These are phyloP conservation scores for Plicaturopsis crispa DNA, from an alignment of 768 basidiomycete species.

Conservation along the genomic window DNA sequence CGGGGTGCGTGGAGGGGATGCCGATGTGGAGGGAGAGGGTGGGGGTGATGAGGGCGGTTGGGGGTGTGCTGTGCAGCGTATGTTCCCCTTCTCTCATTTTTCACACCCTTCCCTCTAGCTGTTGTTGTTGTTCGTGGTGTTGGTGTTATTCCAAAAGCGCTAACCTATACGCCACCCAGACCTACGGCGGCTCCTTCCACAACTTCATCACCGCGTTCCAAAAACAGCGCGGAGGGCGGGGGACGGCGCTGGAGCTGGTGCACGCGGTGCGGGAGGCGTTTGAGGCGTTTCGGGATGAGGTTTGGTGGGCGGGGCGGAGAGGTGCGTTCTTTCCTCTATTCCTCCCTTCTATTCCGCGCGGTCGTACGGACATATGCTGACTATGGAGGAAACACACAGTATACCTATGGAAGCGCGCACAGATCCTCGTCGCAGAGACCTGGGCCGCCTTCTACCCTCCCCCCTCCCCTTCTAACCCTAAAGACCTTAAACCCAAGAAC, in stretches of 20 bases:
- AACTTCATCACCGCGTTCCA: slow-evolving; percentile 61
- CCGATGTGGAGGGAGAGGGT: slow-evolving; percentile 71
- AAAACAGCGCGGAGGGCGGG: slow-evolving; percentile 37
- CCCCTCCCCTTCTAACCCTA: slow-evolving; percentile 21
- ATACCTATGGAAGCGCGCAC: slow-evolving; percentile 83
- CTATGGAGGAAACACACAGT: slow-evolving; percentile 46
- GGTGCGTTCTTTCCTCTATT: slow-evolving; percentile 29
- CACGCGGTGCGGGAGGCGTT: slow-evolving; percentile 63
- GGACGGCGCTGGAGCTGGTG: slow-evolving; percentile 69
- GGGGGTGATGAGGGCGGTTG: slow-evolving; percentile 71
- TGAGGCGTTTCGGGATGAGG: slow-evolving; percentile 72
- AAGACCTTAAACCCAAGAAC: no score
- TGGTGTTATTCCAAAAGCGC: not conserved
- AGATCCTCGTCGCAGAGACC: slow-evolving; percentile 85
- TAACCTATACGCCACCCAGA: slow-evolving; percentile 26
- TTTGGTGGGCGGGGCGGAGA: slow-evolving; percentile 45
- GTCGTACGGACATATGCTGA: not conserved
- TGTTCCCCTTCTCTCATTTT: slow-evolving; percentile 15
- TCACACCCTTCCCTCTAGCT: not conserved
- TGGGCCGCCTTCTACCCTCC: slow-evolving; percentile 95
- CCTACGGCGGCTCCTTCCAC: slow-evolving; percentile 64
- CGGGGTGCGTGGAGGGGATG: slow-evolving; percentile 51
- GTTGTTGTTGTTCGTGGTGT: not conserved
- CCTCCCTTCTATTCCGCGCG: not conserved
- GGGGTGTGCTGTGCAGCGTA: slow-evolving; percentile 62